phyloP scores from a whole-genome alignment of 2,329 filamentous ascomycete genomes.

The Xylariales sp. region DNA sequence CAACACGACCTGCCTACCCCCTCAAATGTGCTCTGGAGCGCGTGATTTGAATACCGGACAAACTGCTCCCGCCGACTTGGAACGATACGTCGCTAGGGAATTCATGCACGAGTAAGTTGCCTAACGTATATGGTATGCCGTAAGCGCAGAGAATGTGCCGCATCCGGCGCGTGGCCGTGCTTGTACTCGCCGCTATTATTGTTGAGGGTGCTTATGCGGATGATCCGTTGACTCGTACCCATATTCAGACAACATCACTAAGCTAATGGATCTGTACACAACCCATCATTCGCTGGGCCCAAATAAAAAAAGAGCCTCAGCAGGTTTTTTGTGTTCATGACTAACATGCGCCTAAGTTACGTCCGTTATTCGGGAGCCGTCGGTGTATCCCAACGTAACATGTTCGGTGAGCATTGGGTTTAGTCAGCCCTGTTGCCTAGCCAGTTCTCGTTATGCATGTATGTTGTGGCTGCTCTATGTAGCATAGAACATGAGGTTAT shows the following conservation, averaged over 20 bases:
- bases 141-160: constrained; percentile 47
- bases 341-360: constrained; percentile 70
- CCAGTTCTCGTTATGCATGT: constrained; percentile 58
- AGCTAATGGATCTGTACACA: constrained; percentile 70
- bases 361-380: constrained; percentile 61
- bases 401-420: neutral
- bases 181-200: constrained; percentile 70
- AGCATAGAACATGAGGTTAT: constrained; percentile 72
- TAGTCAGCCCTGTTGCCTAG: neutral
- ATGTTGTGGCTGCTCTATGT: constrained; percentile 67
- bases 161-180: constrained; percentile 65
- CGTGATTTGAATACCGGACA: constrained; percentile 48
- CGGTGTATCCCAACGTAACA: constrained; percentile 53
- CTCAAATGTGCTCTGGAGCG: too few relatives aligned
- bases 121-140: constrained; percentile 71
- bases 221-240: constrained; percentile 59
- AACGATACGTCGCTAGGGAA: constrained; percentile 70
- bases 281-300: constrained; percentile 72
- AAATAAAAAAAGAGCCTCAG: constrained; percentile 70
- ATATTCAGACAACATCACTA: neutral
- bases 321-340: constrained; percentile 75
- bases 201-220: constrained; percentile 71
- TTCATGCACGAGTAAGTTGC: constrained; percentile 67
- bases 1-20: constrained; percentile 62
- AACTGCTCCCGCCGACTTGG: constrained; percentile 68